phyloP scores from a whole-genome alignment of 2,329 filamentous ascomycete genomes.

The Apiospora phragmitis region DNA sequence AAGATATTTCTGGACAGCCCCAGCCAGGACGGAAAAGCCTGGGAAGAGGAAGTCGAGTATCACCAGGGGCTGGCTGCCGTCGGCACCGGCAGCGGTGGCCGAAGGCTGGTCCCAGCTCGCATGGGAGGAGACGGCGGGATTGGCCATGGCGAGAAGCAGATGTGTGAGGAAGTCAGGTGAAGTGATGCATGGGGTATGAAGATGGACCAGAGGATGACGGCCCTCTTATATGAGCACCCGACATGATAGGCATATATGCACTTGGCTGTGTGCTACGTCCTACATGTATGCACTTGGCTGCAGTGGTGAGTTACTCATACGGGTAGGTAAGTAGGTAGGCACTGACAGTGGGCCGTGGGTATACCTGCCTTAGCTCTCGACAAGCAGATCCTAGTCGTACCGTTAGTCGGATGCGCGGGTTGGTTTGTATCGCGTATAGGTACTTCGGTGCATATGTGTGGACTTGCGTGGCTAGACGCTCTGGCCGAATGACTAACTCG shows the following conservation, averaged over 20 bases:
- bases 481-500: neutral
- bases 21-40: conserved; percentile 60
- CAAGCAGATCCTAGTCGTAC: too few relatives aligned
- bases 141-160: conserved; percentile 21
- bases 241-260: neutral
- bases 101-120: conserved; percentile 6
- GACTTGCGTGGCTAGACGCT: neutral
- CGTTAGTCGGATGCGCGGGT: neutral
- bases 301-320: neutral
- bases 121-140: conserved; percentile 15
- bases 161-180: neutral
- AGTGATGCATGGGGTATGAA: neutral
- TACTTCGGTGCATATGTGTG: too few relatives aligned
- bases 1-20: conserved; percentile 54
- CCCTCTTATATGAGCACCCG: neutral
- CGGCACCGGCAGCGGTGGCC: neutral
- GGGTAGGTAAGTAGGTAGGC: neutral
- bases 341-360: neutral
- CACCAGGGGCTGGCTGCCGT: conserved; percentile 28
- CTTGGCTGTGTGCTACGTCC: neutral
- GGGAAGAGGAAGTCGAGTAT: conserved; percentile 66
- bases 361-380: neutral
- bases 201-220: neutral
- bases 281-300: neutral
- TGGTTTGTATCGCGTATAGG: neutral